phyloP scores from a whole-genome alignment of 176 grass and related monocot species.

The Lolium rigidum region DNA sequence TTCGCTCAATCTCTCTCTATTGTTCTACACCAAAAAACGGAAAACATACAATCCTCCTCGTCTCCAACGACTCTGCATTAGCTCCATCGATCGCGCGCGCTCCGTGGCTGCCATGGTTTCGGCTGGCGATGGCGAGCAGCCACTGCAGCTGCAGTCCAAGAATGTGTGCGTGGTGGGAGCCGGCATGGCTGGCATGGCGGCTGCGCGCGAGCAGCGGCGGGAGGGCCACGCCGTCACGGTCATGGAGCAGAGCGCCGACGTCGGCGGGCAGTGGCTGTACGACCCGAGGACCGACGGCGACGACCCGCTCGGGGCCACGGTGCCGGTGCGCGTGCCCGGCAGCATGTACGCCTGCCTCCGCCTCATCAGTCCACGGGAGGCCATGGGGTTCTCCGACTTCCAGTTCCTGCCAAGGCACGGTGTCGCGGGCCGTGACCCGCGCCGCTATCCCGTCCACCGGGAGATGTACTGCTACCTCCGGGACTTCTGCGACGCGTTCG shows the following conservation, averaged over 20 bases:
- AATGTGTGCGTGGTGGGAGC: neutral
- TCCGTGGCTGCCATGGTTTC: neutral
- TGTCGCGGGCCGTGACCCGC: neutral
- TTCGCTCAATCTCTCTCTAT: no score
- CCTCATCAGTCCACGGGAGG: neutral
- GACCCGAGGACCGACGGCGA: neutral
- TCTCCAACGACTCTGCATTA: neutral
- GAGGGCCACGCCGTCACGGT: neutral
- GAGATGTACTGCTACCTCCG: neutral
- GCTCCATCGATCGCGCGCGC: neutral
- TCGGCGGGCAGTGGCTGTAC: slow-evolving; percentile 24
- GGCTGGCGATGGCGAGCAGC: neutral
- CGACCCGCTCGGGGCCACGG: neutral
- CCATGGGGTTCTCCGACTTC: neutral
- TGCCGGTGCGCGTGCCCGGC: neutral
- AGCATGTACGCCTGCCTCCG: neutral
- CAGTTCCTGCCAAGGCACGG: neutral
- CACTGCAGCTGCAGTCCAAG: neutral
- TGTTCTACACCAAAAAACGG: no score
- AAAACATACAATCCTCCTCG: no score
- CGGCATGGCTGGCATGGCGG: neutral
- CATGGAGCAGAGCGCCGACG: slow-evolving; percentile 13
- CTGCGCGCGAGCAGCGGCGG: neutral
- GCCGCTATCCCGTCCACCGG: neutral
- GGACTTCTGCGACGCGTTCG: slow-evolving; percentile 18